Percentiles rank a stretch among this genome's conserved stretches.
phyloP scores from a whole-genome alignment of 192 early-diverging fungal species.

The Chytriomyces sp. region DNA sequence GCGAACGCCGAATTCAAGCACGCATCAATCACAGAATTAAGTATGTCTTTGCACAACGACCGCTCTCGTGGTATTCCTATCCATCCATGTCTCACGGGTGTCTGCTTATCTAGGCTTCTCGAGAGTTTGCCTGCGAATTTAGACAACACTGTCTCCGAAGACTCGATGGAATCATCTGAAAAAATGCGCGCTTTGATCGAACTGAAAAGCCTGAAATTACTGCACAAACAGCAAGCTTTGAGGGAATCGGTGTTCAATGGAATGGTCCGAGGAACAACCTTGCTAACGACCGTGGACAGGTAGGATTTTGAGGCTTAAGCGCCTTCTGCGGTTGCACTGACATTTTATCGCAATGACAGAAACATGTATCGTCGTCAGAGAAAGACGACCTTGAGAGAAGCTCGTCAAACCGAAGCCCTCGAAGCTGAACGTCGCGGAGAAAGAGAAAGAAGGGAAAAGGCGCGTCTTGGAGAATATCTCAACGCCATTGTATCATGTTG shows the following conservation, averaged over 20 bases:
- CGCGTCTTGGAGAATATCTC: constrained; percentile 79
- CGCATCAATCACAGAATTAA: constrained; percentile 79
- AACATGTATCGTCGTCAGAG: constrained; percentile 47
- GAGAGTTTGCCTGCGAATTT: constrained; percentile 31
- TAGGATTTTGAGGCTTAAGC: constrained; percentile 15
- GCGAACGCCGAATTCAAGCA: constrained; percentile 73
- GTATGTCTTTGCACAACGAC: constrained; percentile 68
- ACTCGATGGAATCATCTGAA: constrained; percentile 45
- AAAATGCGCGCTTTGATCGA: constrained; percentile 86
- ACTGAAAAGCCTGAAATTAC: constrained; percentile 80
- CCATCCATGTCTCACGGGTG: constrained; percentile 12
- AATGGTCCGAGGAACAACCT: constrained; percentile 73
- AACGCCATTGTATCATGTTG: constrained; percentile 56
- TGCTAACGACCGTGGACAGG: constrained; percentile 82
- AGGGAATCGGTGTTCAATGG: constrained; percentile 69
- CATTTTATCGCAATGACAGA: constrained; percentile 58
- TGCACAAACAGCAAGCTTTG: constrained; percentile 77
- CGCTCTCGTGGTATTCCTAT: constrained; percentile 42
- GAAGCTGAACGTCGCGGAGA: constrained; percentile 89
- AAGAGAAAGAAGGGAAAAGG: constrained; percentile 84
- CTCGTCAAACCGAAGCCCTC: constrained; percentile 84
- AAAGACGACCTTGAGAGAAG: constrained; percentile 72
- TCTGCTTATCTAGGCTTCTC: constrained; percentile 14
- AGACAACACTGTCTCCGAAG: constrained; percentile 17
- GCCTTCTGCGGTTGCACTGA: neutral